These are phyloP conservation scores for Suhomyces panamericanus DNA, from an alignment of 1,139 yeast species.

Conservation along the genomic window DNA sequence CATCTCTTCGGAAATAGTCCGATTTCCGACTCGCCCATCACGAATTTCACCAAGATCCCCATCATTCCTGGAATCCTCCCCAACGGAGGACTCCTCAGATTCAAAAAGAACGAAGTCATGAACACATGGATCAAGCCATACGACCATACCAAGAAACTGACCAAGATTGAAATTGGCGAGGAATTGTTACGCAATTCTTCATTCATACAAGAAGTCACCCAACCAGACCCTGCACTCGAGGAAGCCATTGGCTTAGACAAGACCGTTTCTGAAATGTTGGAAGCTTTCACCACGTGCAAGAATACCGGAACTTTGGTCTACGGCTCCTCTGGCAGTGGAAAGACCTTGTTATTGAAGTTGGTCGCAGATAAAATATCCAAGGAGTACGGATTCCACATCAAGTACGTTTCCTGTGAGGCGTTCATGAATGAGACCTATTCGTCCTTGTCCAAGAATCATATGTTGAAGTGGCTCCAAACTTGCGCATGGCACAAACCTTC, in stretches of 20 bases:
- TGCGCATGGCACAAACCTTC: conserved; percentile 84
- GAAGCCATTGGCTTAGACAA: conserved; percentile 61
- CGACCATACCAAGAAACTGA: conserved; percentile 26
- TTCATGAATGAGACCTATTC: conserved; percentile 55
- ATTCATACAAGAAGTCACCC: conserved; percentile 29
- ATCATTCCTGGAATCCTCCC: conserved; percentile 49
- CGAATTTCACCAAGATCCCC: conserved; percentile 54
- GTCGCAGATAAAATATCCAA: conserved; percentile 38
- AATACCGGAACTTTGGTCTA: conserved; percentile 57
- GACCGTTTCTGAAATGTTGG: conserved; percentile 41
- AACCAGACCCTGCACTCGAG: conserved; percentile 10
- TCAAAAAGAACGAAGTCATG: conserved; percentile 47
- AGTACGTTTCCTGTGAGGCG: conserved; percentile 53
- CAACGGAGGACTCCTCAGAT: conserved; percentile 61
- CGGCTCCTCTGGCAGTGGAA: conserved; percentile 85
- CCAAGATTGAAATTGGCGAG: conserved; percentile 51
- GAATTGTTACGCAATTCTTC: conserved; percentile 55
- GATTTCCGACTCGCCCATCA: conserved; percentile 34
- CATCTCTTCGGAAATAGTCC: conserved; percentile 19
- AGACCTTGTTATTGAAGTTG: conserved; percentile 53
- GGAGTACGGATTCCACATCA: conserved; percentile 43
- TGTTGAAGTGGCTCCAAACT: conserved; percentile 55
- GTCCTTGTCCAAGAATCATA: conserved; percentile 41
- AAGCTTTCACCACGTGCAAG: conserved; percentile 46
- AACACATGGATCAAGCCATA: conserved; percentile 48